Conservation (phyloP, 1,284 basidiomycete genomes). For the Cryptococcus hybrid region DNA sequence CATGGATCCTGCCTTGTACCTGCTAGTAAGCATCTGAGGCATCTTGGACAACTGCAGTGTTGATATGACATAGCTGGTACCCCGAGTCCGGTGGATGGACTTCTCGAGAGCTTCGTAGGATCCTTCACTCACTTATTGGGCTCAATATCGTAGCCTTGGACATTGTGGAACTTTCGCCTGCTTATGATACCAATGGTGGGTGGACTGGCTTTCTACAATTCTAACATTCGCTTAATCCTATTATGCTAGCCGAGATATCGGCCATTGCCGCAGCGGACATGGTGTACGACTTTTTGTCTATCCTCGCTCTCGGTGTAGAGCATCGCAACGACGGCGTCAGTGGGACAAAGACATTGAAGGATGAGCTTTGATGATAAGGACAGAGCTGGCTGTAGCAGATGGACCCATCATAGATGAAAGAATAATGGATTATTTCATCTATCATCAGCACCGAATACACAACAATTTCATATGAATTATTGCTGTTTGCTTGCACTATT, state of each 20-base stretch:
- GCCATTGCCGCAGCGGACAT: constrained; percentile 48
- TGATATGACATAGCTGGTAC: too few relatives aligned
- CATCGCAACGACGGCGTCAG: too few relatives aligned
- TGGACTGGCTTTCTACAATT: neutral
- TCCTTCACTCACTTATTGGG: constrained; percentile 46
- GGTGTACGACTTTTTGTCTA: constrained; percentile 39
- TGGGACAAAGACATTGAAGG: too few relatives aligned
- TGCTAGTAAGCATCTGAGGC: constrained; percentile 30
- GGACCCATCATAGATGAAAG: too few relatives aligned
- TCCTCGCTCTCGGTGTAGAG: constrained; percentile 25
- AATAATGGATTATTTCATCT: too few relatives aligned
- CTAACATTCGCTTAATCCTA: neutral
- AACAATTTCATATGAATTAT: too few relatives aligned
- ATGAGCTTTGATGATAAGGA: too few relatives aligned
- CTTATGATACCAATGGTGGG: constrained; percentile 45
- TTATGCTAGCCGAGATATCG: constrained; percentile 41
- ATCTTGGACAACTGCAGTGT: neutral
- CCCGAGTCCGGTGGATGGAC: constrained; percentile 50
- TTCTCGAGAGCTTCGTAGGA: constrained; percentile 47
- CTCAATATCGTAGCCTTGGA: constrained; percentile 49
- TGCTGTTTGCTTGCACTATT: too few relatives aligned
- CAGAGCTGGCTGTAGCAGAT: too few relatives aligned
- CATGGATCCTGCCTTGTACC: constrained; percentile 44
- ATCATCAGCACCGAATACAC: too few relatives aligned
- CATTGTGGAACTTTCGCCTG: constrained; percentile 44